These are phyloP conservation scores for Endogone sp. DNA, from an alignment of 192 early-diverging fungal species.

Conservation along the genomic window DNA sequence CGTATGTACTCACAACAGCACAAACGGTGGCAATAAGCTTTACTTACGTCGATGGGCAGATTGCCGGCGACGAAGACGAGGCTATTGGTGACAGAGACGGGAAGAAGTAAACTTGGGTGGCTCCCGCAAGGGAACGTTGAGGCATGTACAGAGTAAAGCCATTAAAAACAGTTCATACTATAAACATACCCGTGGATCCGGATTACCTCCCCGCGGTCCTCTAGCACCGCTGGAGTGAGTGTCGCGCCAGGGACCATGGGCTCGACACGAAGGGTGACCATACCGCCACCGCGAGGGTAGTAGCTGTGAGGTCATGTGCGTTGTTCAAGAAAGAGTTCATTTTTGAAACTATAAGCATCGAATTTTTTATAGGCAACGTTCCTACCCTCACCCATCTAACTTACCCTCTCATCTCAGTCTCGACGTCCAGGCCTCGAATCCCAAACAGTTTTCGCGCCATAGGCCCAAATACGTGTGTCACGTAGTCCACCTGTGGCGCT, in stretches of 20 bases:
- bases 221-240: conserved; percentile 9
- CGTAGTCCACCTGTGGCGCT: conserved; percentile 20
- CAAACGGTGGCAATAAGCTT: too few relatives aligned
- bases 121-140: too few relatives aligned
- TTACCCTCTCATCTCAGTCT: background rate
- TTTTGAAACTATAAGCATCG: too few relatives aligned
- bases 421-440: background rate
- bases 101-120: too few relatives aligned
- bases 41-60: too few relatives aligned
- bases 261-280: conserved; percentile 16
- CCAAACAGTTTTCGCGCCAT: background rate
- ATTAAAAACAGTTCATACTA: too few relatives aligned
- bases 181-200: conserved; percentile 7
- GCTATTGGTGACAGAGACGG: too few relatives aligned
- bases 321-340: too few relatives aligned
- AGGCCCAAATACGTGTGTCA: conserved; percentile 8
- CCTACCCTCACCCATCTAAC: background rate
- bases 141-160: too few relatives aligned
- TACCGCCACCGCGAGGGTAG: conserved; percentile 28
- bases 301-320: conserved; percentile 11
- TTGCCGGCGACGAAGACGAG: too few relatives aligned
- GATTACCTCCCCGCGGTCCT: conserved; percentile 3
- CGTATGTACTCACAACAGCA: too few relatives aligned
- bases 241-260: conserved; percentile 8
- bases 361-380: too few relatives aligned